These are phyloP conservation scores for Primulina huaijiensis DNA, from an alignment of 257 asterid species.

Conservation along the genomic window DNA sequence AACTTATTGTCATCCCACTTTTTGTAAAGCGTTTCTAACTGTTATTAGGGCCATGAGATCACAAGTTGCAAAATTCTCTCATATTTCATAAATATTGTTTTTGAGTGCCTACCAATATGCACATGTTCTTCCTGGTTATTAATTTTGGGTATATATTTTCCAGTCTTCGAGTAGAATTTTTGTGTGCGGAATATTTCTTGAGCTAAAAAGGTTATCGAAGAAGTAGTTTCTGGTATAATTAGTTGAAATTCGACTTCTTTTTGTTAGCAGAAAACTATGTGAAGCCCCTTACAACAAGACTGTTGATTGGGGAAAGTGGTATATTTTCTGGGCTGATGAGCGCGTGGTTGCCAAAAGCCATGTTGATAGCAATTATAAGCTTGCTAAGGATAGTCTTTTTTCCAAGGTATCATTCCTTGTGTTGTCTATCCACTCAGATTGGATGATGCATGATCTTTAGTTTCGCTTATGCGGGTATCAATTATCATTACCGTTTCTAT, in stretches of 20 bases:
- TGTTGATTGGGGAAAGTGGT: slow-evolving; percentile 96
- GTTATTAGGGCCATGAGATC: not conserved
- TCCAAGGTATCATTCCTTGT: slow-evolving; percentile 60
- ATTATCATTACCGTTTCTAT: not conserved
- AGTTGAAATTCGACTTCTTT: not conserved
- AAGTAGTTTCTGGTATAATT: not conserved
- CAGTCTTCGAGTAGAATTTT: too few relatives aligned
- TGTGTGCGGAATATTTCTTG: not conserved
- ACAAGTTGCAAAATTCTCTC: not conserved
- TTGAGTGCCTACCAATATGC: not conserved
- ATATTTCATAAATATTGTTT: too few relatives aligned
- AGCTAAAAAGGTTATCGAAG: not conserved
- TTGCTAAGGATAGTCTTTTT: slow-evolving; percentile 67
- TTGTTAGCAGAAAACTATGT: slow-evolving; percentile 68
- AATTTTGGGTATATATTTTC: too few relatives aligned
- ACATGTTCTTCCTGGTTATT: not conserved
- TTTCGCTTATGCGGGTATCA: not conserved
- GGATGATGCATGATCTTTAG: not conserved
- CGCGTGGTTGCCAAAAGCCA: slow-evolving; percentile 91
- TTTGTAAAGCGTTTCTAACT: not conserved
- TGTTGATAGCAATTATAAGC: slow-evolving; percentile 88
- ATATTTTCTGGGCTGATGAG: slow-evolving; percentile 86
- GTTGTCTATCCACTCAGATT: not conserved
- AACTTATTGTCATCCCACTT: not conserved
- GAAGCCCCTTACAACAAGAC: slow-evolving; percentile 88